These are phyloP conservation scores for Porcisia hertigi DNA, from an alignment of 208 protist genomes.

Conservation along the genomic window DNA sequence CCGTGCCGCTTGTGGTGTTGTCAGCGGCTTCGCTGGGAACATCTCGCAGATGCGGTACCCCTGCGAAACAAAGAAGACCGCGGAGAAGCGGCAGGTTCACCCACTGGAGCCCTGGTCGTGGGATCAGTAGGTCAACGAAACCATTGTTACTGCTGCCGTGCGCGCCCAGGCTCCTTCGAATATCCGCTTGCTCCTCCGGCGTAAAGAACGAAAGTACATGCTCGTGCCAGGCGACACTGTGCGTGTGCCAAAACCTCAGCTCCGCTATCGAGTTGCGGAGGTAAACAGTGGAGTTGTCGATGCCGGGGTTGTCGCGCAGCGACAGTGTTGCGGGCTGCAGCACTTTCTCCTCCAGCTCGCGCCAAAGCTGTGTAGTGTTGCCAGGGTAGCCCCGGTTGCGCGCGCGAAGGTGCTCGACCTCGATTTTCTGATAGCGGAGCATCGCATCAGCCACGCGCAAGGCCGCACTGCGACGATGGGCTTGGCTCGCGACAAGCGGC, in stretches of 20 bases:
- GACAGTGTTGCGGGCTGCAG: conserved; percentile 9
- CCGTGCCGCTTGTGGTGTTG: too few relatives aligned
- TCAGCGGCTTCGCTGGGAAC: not conserved
- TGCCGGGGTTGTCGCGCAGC: conserved; percentile 1
- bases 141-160: not conserved
- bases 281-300: conserved; percentile 9
- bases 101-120: conserved; percentile 15
- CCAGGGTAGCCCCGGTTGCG: conserved; percentile 19
- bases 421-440: conserved; percentile 12
- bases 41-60: conserved; percentile 24
- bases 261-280: conserved; percentile 55
- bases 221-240: conserved; percentile 52
- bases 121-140: not conserved
- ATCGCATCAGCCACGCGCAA: conserved; percentile 16
- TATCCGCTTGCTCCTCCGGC: conserved; percentile 25
- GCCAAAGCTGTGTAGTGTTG: conserved; percentile 29
- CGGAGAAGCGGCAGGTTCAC: conserved; percentile 50
- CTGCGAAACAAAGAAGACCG: conserved; percentile 64
- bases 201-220: conserved; percentile 42
- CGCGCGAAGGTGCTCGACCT: conserved; percentile 20
- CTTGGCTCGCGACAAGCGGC: conserved; percentile 29
- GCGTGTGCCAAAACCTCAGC: conserved; percentile 47
- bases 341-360: conserved; percentile 13
- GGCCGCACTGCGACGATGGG: conserved; percentile 21
- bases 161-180: conserved; percentile 12